phyloP scores from a whole-genome alignment of 768 basidiomycete species.

The Lentinula detonsa region DNA sequence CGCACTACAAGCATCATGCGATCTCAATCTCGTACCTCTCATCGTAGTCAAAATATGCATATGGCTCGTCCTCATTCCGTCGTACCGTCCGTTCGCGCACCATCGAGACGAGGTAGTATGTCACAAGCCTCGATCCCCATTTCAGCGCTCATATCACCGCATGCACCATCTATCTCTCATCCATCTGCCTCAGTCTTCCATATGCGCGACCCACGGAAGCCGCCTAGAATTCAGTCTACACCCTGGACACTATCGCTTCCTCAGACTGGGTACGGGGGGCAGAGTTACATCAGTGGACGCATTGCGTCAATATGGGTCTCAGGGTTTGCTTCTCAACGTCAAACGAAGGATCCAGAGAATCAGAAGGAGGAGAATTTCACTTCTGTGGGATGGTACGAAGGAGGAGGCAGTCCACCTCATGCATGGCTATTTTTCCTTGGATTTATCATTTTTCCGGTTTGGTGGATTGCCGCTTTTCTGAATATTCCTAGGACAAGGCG shows the following conservation, averaged over 20 bases:
- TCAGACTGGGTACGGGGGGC: slow-evolving; percentile 13
- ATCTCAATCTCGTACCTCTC: slow-evolving; percentile 29
- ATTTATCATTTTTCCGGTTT: slow-evolving; percentile 46
- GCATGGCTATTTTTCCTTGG: slow-evolving; percentile 53
- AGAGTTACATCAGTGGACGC: not conserved
- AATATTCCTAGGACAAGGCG: slow-evolving; percentile 48
- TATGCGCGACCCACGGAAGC: slow-evolving; percentile 76
- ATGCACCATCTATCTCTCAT: slow-evolving; percentile 62
- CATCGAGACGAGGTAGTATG: slow-evolving; percentile 44
- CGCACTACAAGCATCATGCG: slow-evolving; percentile 17
- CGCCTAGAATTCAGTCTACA: slow-evolving; percentile 51
- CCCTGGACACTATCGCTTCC: slow-evolving; percentile 56
- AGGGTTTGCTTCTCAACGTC: not conserved
- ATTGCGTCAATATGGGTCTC: not conserved
- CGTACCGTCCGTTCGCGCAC: slow-evolving; percentile 20
- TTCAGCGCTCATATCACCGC: slow-evolving; percentile 71
- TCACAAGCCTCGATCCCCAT: slow-evolving; percentile 76
- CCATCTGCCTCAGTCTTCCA: slow-evolving; percentile 52
- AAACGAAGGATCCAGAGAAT: slow-evolving; percentile 21
- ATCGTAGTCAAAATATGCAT: slow-evolving; percentile 11
- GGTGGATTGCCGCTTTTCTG: slow-evolving; percentile 38
- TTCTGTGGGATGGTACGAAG: slow-evolving; percentile 10
- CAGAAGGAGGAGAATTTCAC: slow-evolving; percentile 7
- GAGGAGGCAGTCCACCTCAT: slow-evolving; percentile 29
- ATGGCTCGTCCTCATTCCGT: slow-evolving; percentile 20